phyloP scores from a whole-genome alignment of 257 asterid genomes.

The Euphrasia confusa region DNA sequence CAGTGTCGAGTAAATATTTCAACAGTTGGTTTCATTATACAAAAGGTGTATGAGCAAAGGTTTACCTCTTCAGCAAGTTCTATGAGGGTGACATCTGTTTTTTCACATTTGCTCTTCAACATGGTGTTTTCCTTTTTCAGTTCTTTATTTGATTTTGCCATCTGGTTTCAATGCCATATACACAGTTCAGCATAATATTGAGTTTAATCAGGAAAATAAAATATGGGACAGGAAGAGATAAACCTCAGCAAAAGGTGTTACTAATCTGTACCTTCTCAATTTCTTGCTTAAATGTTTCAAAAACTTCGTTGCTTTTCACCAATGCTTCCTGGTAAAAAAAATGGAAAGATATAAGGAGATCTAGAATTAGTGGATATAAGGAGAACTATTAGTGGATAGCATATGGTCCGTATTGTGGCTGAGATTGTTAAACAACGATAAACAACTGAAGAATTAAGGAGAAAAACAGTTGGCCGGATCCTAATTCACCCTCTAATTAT shows the following conservation, averaged over 20 bases:
- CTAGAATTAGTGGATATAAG: background rate
- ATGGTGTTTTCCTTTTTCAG: constrained; percentile 81
- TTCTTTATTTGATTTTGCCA: constrained; percentile 87
- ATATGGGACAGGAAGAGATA: constrained; percentile 6
- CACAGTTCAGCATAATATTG: constrained; percentile 5
- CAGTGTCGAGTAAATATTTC: background rate
- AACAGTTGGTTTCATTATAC: background rate
- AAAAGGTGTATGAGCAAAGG: constrained; percentile 12
- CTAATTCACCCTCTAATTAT: background rate
- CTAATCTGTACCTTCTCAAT: constrained; percentile 69
- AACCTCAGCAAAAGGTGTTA: constrained; percentile 9
- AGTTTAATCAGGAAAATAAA: constrained; percentile 4
- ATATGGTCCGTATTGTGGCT: background rate
- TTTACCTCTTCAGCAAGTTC: constrained; percentile 92
- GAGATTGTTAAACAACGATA: background rate
- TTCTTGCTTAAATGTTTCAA: constrained; percentile 94
- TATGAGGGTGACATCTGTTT: constrained; percentile 76
- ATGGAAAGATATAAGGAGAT: background rate
- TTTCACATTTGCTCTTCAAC: constrained; percentile 77
- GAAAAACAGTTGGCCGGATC: background rate
- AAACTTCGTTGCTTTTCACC: constrained; percentile 91
- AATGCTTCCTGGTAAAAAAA: constrained; percentile 77
- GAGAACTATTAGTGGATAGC: background rate
- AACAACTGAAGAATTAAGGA: constrained; percentile 1
- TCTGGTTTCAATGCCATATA: constrained; percentile 40